Evolutionary conservation across 2,329 filamentous ascomycete species (phyloP).

Genomic region (Diaporthe helianthi): DNA sequence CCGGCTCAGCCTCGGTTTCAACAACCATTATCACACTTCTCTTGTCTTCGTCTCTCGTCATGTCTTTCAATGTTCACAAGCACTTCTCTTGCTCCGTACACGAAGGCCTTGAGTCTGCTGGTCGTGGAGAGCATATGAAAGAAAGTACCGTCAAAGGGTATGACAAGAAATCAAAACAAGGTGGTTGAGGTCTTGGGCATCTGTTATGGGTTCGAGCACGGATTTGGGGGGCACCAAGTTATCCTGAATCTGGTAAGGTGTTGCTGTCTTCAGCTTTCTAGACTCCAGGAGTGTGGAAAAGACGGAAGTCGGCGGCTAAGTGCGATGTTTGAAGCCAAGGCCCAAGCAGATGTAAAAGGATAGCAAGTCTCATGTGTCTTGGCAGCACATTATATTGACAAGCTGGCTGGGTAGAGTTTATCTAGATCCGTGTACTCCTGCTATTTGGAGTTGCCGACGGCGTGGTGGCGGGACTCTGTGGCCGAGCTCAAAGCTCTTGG

Average conservation of each 20-base stretch:
- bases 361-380: constrained; percentile 4
- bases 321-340: constrained; percentile 17
- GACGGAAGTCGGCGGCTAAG: neutral
- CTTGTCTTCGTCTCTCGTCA: constrained; percentile 20
- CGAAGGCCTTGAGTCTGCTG: constrained; percentile 14
- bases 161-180: neutral
- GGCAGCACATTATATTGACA: constrained; percentile 11
- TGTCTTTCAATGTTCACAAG: constrained; percentile 19
- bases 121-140: constrained; percentile 12
- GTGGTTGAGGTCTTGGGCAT: constrained; percentile 7
- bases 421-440: constrained; percentile 1
- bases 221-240: neutral
- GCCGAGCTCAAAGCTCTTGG: constrained; percentile 18
- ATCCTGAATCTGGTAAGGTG: neutral
- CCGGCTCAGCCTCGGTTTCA: constrained; percentile 10
- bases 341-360: constrained; percentile 4
- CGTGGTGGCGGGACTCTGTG: constrained; percentile 19
- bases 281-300: too few species aligned
- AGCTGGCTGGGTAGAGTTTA: constrained; percentile 10
- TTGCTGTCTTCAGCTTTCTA: neutral
- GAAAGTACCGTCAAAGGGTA: neutral
- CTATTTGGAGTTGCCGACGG: constrained; percentile 10
- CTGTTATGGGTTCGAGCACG: constrained; percentile 19
- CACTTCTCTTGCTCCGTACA: neutral
- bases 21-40: constrained; percentile 1